A percentile compares a stretch with the other conserved stretches of the same genome.
phyloP scores from a whole-genome alignment of 352 stramenopile species.

The Phytophthora capsici region DNA sequence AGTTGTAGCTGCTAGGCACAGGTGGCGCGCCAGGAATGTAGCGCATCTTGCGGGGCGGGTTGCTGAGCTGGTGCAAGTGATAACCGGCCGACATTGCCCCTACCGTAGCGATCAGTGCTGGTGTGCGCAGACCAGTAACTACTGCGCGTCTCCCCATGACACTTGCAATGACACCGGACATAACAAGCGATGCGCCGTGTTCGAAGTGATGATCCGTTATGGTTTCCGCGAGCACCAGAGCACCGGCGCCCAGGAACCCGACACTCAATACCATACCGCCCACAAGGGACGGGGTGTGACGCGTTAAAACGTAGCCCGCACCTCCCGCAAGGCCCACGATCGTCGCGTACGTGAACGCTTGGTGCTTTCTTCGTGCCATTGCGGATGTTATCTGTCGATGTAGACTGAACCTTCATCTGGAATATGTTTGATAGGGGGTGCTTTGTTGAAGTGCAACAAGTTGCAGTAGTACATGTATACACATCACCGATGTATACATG shows the following conservation, averaged over 20 bases:
- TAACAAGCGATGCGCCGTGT: constrained; percentile 69
- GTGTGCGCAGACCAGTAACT: constrained; percentile 50
- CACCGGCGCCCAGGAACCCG: constrained; percentile 66
- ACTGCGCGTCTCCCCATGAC: constrained; percentile 64
- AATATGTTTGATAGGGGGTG: constrained; percentile 4
- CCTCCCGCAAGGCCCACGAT: constrained; percentile 70
- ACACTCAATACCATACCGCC: constrained; percentile 67
- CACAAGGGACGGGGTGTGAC: constrained; percentile 69
- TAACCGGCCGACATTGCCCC: constrained; percentile 71
- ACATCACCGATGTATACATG: constrained; percentile 5
- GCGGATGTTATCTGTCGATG: too few species aligned
- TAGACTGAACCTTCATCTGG: background rate
- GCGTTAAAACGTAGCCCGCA: constrained; percentile 66
- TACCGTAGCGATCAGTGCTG: constrained; percentile 51
- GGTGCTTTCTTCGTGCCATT: constrained; percentile 56
- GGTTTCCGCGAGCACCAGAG: constrained; percentile 71
- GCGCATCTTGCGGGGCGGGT: constrained; percentile 59
- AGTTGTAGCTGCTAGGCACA: constrained; percentile 43
- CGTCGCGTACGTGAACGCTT: constrained; percentile 77
- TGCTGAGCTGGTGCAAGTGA: constrained; percentile 69
- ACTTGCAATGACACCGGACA: constrained; percentile 71
- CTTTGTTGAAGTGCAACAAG: too few species aligned
- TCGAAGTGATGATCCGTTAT: constrained; percentile 79
- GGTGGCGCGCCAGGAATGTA: constrained; percentile 62
- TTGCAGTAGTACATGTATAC: background rate